Percentiles rank a stretch among this genome's conserved stretches.
phyloP scores from a whole-genome alignment of 441 rosid species.

The Pelargonium cotyledonis region DNA sequence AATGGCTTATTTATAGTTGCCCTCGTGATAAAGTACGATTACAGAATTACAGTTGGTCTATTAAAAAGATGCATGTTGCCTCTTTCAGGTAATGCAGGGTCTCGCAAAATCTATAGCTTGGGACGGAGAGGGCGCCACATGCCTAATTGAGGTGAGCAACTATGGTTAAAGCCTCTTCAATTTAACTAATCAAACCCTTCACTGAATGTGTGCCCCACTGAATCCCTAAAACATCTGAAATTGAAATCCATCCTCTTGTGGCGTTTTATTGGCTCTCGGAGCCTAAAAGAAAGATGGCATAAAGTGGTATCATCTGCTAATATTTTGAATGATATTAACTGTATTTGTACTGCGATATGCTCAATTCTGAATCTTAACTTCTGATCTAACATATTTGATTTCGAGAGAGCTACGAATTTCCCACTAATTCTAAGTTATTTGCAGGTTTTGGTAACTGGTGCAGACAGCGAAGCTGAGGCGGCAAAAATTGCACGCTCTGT shows the following conservation, averaged over 20 bases:
- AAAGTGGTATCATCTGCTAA: not conserved
- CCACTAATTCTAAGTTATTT: slow-evolving; percentile 19
- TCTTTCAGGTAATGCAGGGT: slow-evolving; percentile 87
- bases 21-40: too few species aligned
- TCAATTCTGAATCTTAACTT: too few species aligned
- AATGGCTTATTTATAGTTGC: too few species aligned
- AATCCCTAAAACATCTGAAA: too few species aligned
- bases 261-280: too few species aligned
- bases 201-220: too few species aligned
- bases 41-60: not conserved
- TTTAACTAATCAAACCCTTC: not conserved
- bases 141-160: slow-evolving; percentile 73
- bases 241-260: too few species aligned
- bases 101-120: slow-evolving; percentile 97
- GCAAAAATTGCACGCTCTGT: slow-evolving; percentile 88
- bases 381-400: not conserved
- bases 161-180: slow-evolving; percentile 1
- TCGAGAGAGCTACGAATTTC: slow-evolving; percentile 1
- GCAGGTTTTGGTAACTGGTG: slow-evolving; percentile 63
- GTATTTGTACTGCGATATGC: not conserved
- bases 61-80: slow-evolving; percentile 6
- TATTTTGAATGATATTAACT: not conserved
- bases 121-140: slow-evolving; percentile 99
- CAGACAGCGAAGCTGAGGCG: slow-evolving; percentile 62
- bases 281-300: too few species aligned